These are phyloP conservation scores for Candida hispaniensis DNA, from an alignment of 805 yeast genomes.

Conservation along the genomic window DNA sequence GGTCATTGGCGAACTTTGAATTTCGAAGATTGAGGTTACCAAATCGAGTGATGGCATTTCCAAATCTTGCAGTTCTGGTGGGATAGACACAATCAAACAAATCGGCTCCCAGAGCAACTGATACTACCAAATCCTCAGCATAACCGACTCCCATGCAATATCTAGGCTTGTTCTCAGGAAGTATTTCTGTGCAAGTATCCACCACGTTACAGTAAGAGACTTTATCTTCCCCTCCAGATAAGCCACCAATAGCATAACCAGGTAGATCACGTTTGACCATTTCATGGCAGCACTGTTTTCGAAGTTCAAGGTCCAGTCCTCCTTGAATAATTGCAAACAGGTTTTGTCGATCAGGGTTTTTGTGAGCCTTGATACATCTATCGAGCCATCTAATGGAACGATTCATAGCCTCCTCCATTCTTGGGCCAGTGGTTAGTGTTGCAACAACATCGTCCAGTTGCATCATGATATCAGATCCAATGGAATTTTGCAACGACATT, in stretches of 20 bases:
- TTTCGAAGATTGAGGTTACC: conserved; percentile 32
- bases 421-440: conserved; percentile 35
- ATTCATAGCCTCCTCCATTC: conserved; percentile 39
- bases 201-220: conserved; percentile 34
- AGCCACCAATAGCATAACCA: conserved; percentile 39
- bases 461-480: conserved; percentile 39
- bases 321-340: conserved; percentile 38
- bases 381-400: conserved; percentile 37
- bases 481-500: conserved; percentile 35
- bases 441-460: conserved; percentile 38
- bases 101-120: conserved; percentile 39
- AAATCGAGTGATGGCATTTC: conserved; percentile 34
- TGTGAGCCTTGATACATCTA: conserved; percentile 36
- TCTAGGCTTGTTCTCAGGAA: conserved; percentile 35
- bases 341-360: conserved; percentile 34
- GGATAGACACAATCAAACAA: conserved; percentile 39
- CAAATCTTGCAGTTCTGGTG: conserved; percentile 36
- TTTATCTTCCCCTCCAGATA: conserved; percentile 39
- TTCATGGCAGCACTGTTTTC: conserved; percentile 33
- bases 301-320: conserved; percentile 33
- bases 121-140: conserved; percentile 37
- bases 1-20: conserved; percentile 30
- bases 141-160: conserved; percentile 41
- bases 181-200: conserved; percentile 31
- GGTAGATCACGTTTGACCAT: conserved; percentile 37